Base-by-base conservation (phyloP, 352 stramenopile genomes). In the Pythium vanterpoolii region DNA sequence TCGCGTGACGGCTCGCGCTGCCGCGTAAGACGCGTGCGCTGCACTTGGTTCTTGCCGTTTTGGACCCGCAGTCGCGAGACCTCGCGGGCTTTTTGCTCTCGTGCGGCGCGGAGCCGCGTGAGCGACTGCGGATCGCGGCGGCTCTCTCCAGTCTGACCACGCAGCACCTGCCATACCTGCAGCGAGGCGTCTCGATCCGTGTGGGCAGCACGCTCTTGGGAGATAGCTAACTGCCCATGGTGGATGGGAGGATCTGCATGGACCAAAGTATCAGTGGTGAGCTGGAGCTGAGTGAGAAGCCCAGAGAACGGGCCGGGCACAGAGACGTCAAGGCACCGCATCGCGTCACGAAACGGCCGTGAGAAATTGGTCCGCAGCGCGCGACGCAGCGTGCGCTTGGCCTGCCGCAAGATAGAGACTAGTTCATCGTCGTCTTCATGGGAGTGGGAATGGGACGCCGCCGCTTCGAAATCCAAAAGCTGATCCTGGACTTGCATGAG, bases 401-500 rank as follows among this genome's bases (percentile, higher is more conserved):
- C 33, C 1, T 11, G 10, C 10, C 48, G 48, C 3, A 64, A 26
- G 11, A 14, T 38, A 0, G 21, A 23, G 1, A 50, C 28, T 10
- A 70, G 39, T 23, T 43, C 61, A 0, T 70, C 56, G 14, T 62
- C 16, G 14, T 46, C 21, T 30, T 66, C 50, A 2, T 34, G 27
- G 18, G 9, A 24, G 24, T 60, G 48, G 1, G 50, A 51, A n/a
- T n/a, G n/a, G n/a, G n/a, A n/a, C n/a, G n/a, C n/a, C 19, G 48
- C 9, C 3, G 46, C n/a, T 36, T 83, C 71, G 16, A 67, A 31
- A 5, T 46, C 63, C 9, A 69, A 44, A 24, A 80, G 59, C 51
- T 79, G 62, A 30, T 83, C 64, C 54, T 83, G 74, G n/a, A 80
- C 65, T 38, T 77, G 60, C 72, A 80, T 76, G 43, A 83, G 66